Percentiles rank a stretch among this genome's conserved stretches.
phyloP scores from a whole-genome alignment of 2,329 filamentous ascomycete genomes.

The Colletotrichum godetiae region DNA sequence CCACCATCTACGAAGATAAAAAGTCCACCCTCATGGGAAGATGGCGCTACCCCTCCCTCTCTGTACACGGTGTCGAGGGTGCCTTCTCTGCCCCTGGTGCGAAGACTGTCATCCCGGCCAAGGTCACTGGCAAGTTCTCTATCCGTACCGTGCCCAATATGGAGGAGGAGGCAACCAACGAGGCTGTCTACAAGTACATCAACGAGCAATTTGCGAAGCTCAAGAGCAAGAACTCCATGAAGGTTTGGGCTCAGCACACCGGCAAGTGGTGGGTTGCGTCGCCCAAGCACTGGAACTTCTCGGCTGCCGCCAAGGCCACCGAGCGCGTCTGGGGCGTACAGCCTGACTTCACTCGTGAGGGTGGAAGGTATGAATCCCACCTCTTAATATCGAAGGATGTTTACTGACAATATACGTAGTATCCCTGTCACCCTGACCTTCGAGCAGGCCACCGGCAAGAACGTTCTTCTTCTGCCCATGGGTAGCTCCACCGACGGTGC shows the following conservation, averaged over 20 bases:
- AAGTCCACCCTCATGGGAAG: slow-evolving; percentile 94
- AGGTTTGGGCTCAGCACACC: slow-evolving; percentile 84
- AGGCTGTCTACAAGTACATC: slow-evolving; percentile 84
- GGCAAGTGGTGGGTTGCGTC: slow-evolving; percentile 99
- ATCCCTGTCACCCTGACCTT: slow-evolving; percentile 98
- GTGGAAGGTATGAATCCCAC: slow-evolving; percentile 74
- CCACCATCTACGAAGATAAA: slow-evolving; percentile 88
- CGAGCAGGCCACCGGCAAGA: slow-evolving; percentile 97
- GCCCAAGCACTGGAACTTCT: slow-evolving; percentile 99
- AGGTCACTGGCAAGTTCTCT: slow-evolving; percentile 98
- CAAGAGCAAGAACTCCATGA: slow-evolving; percentile 90
- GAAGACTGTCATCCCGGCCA: slow-evolving; percentile 98
- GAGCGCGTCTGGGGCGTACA: slow-evolving; percentile 93
- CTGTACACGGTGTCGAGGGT: slow-evolving; percentile 93
- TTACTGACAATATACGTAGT: slow-evolving; percentile 55
- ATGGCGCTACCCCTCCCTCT: slow-evolving; percentile 95
- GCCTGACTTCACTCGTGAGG: slow-evolving; percentile 96
- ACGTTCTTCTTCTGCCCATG: slow-evolving; percentile 95
- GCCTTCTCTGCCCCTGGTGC: slow-evolving; percentile 93
- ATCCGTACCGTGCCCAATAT: slow-evolving; percentile 98
- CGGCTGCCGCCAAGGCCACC: slow-evolving; percentile 93
- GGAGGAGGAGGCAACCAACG: slow-evolving; percentile 91
- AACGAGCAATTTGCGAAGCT: slow-evolving; percentile 88
- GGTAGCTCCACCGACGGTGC: slow-evolving; percentile 96
- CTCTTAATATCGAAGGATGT: not conserved